Conservation (phyloP, 2,329 filamentous ascomycete genomes). For the Aspergillus pseudotamarii region DNA sequence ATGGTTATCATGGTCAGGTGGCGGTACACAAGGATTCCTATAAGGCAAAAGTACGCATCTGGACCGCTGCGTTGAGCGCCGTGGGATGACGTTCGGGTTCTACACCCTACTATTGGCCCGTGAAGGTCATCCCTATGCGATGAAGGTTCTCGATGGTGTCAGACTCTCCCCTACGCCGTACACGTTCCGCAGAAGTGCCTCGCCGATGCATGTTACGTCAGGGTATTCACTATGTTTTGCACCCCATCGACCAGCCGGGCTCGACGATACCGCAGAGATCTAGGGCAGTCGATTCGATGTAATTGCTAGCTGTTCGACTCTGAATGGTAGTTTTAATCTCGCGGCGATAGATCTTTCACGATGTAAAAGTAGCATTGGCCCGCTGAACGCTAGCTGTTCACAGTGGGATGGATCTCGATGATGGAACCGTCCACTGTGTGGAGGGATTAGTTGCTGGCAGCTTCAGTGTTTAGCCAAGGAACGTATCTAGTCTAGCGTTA, state of each 20-base stretch:
- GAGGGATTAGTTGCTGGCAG: background rate
- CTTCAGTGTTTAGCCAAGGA: background rate
- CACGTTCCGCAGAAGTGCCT: conserved; percentile 1
- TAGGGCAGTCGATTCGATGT: background rate
- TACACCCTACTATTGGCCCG: background rate
- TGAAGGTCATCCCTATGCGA: background rate
- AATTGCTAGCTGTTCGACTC: conserved; percentile 1
- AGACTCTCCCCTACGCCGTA: background rate
- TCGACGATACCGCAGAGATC: background rate
- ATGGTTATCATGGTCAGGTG: background rate
- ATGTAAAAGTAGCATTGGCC: conserved; percentile 3
- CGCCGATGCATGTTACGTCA: background rate
- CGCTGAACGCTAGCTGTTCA: background rate
- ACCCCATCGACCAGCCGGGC: background rate
- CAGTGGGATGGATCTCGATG: background rate
- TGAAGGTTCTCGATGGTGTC: conserved; percentile 1
- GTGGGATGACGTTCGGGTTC: conserved; percentile 7
- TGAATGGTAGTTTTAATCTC: conserved; percentile 7
- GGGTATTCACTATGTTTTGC: background rate
- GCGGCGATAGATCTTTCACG: background rate
- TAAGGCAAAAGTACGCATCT: conserved; percentile 3
- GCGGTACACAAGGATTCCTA: background rate
- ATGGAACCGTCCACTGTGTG: background rate
- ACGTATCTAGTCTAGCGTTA: background rate
- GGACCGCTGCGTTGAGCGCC: conserved; percentile 7